phyloP scores from a whole-genome alignment of 331 rosid genomes.

The Acacia concinna region DNA sequence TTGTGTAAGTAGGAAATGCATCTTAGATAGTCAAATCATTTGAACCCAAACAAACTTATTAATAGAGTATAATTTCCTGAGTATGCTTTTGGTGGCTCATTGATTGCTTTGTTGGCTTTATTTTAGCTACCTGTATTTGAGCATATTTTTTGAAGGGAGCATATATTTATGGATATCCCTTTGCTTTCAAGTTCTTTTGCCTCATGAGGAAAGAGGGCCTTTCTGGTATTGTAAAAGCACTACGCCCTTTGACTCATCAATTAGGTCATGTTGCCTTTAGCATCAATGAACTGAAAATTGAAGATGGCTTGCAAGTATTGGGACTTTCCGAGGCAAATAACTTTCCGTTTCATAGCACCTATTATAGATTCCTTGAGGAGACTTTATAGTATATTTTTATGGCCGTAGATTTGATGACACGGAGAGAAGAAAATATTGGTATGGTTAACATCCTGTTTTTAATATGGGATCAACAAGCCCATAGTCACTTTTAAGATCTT shows the following conservation, averaged over 20 bases:
- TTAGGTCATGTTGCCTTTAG: not conserved
- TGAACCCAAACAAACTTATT: not conserved
- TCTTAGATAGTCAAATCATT: not conserved
- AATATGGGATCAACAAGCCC: not conserved
- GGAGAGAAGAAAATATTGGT: not conserved
- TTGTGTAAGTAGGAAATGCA: not conserved
- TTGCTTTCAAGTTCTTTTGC: not conserved
- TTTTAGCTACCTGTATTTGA: not conserved
- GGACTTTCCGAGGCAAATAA: not conserved
- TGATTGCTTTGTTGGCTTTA: not conserved
- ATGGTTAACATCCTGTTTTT: not conserved
- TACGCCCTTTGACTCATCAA: not conserved
- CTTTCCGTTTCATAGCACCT: not conserved
- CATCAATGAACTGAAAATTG: not conserved
- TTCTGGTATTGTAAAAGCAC: not conserved
- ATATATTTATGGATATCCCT: not conserved
- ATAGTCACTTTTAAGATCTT: too few species aligned
- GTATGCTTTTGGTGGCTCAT: not conserved
- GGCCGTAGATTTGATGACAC: not conserved
- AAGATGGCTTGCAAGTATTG: not conserved
- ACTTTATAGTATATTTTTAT: too few species aligned
- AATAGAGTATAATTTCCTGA: not conserved
- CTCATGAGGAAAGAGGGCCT: not conserved
- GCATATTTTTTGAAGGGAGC: not conserved
- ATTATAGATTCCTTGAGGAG: not conserved